Base-by-base conservation (phyloP, 305 asterid genomes). In the Fraxinus sp. region DNA sequence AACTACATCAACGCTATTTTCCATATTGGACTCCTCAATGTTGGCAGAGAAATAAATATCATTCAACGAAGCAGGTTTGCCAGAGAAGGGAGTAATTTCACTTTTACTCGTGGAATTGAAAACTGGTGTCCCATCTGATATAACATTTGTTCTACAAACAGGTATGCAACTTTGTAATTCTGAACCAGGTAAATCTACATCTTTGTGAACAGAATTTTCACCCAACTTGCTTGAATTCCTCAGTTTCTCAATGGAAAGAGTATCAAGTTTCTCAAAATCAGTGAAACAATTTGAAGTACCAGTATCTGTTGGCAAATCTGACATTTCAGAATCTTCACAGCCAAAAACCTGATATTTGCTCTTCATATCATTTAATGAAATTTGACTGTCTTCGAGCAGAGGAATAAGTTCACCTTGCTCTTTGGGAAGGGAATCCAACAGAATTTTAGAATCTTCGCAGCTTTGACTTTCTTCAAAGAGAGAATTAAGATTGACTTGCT, bases 11-110 rank as follows among this genome's bases (percentile, higher is more conserved):
- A 76, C 66, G 35, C 75, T 80, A 86, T 80, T 85, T 68, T 80
- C 83, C 82, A 79, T 57, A 85, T 79, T 76, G 43, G 91, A 74
- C 43, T 84, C 87, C 81, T 86, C 89, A 82, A 86, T 37, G 79
- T 8, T 82, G 82, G 84, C 79, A 62, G 85, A 52, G 33, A 57
- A 68, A 72, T 41, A 76, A 79, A 70, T 72, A 75, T 84, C 86
- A 49, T 84, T 88, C 90, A 71, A 33, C 66, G 43, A 78, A 83
- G 80, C 84, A 80, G 68, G 79, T 59, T 35, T 36, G 73, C 73
- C 64, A 62, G 78, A 41, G 39, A 77, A 33, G 62, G 75, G 79
- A 7, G 32, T 59, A 83, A 39, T 77, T 49, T 82, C 83, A 32
- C 80, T 77, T 62, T 83, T 83, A 75, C 66, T 77, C 41, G 72